Conservation (phyloP, 495 filamentous ascomycete genomes). For the Trichoderma reesei region DNA sequence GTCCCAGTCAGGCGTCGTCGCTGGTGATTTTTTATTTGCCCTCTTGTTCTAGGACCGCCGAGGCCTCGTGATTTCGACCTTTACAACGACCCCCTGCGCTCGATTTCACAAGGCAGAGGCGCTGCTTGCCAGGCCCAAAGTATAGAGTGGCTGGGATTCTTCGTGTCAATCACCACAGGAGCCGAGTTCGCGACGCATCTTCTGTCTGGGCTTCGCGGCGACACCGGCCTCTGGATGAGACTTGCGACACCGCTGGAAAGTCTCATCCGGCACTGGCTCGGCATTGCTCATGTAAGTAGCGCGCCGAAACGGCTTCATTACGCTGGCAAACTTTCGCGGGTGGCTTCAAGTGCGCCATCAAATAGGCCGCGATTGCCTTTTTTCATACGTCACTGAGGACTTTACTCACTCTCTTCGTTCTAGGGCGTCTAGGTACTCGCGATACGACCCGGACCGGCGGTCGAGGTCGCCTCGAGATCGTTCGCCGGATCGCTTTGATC, state of each 20-base stretch:
- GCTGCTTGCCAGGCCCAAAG: background rate
- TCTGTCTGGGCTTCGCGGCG: background rate
- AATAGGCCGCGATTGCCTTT: background rate
- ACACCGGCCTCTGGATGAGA: background rate
- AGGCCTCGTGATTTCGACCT: background rate
- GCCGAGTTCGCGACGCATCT: background rate
- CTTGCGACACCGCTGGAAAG: background rate
- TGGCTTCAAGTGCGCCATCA: too few relatives aligned
- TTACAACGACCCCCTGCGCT: background rate
- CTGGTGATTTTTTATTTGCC: background rate
- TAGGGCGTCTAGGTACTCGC: constrained; percentile 37
- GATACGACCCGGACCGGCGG: constrained; percentile 39
- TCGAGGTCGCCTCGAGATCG: constrained; percentile 48
- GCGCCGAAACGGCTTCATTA: constrained; percentile 5
- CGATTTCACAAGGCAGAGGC: background rate
- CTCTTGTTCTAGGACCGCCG: background rate
- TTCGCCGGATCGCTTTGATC: constrained; percentile 45
- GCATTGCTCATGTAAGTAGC: background rate
- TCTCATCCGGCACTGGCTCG: constrained; percentile 5
- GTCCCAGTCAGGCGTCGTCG: background rate
- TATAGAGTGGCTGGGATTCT: background rate
- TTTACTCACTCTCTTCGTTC: background rate
- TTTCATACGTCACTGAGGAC: background rate
- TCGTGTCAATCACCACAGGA: background rate
- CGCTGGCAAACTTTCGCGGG: background rate